These are phyloP conservation scores for Solanum virginianum DNA, from an alignment of 257 asterid species.

Conservation along the genomic window DNA sequence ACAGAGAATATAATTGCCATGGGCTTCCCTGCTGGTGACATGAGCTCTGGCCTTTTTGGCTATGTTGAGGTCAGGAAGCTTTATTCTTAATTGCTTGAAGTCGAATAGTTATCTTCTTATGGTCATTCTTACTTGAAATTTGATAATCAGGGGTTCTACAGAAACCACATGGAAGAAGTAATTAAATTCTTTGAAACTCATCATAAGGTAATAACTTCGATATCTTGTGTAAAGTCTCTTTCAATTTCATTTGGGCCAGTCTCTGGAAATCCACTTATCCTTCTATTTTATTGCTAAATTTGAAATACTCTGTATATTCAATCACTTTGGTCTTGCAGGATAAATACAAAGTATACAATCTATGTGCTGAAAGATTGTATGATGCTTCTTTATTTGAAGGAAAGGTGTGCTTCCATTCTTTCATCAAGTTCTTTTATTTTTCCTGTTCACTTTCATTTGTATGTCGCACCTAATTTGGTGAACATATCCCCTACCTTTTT, in stretches of 20 bases:
- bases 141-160: conserved; percentile 68
- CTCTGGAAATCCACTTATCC: neutral
- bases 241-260: neutral
- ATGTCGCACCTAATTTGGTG: neutral
- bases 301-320: neutral
- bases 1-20: conserved; percentile 99
- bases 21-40: conserved; percentile 99
- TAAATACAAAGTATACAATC: conserved; percentile 95
- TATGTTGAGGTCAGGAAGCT: conserved; percentile 74
- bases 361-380: conserved; percentile 95
- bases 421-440: neutral
- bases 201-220: conserved; percentile 63
- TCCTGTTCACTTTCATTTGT: neutral
- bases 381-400: conserved; percentile 96
- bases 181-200: conserved; percentile 84
- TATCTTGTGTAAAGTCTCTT: neutral
- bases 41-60: conserved; percentile 96
- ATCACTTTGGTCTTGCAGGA: conserved; percentile 44
- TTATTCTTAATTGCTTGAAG: neutral
- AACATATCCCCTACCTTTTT: neutral
- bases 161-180: conserved; percentile 99
- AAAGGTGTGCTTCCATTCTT: conserved; percentile 43
- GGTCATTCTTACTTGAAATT: conserved; percentile 8
- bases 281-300: neutral
- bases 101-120: neutral